Evolutionary conservation across 1,284 basidiomycete species (phyloP), one percentile per base, ranked within the genome.

Genomic region (Xanthoconium separans): DNA sequence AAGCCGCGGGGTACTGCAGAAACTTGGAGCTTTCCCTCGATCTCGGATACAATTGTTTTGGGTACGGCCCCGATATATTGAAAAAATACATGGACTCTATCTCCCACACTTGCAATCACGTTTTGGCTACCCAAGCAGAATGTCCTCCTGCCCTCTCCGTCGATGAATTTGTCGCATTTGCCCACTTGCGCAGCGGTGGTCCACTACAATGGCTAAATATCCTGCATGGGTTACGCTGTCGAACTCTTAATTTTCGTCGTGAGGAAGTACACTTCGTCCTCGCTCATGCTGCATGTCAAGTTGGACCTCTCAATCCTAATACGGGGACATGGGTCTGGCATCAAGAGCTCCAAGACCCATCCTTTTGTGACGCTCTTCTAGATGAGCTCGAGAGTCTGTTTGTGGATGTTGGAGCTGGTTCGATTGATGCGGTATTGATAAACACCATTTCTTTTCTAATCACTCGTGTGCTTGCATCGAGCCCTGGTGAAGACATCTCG

Each of bases 201-300:
- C 62, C 60, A 0, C 56, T 81, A 0, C 79, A 82, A 44, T 82
- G 79, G 80, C 56, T 75, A 34, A 82, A 82, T 51, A 75, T 82
- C 9, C 56, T 71, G 6, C 67, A 71, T 16, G 78, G 74, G 54
- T 53, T 81, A n/a, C 65, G 64, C 11, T 65, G 70, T 13, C 63
- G 68, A 31, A 54, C 55, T 1, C 59, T 82, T n/a, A 70, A 66
- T 1, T 72, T 79, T 40, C 58, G 63, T 34, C 55, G 60, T 2
- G 61, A 66, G 1, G 72, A 72, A 13, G 76, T 79, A 0, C 65
- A 75, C 48, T 43, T 63, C 1, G 60, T 82, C 4, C 15, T 79
- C 2, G 60, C 60, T 9, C 75, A 79, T 41, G 70, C 77, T 10
- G 69, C 63, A 2, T 74, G 65, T 61, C 77, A 80, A 53, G 66